Conservation (phyloP, 768 basidiomycete species). For the Xerocomellus amylosporus region DNA sequence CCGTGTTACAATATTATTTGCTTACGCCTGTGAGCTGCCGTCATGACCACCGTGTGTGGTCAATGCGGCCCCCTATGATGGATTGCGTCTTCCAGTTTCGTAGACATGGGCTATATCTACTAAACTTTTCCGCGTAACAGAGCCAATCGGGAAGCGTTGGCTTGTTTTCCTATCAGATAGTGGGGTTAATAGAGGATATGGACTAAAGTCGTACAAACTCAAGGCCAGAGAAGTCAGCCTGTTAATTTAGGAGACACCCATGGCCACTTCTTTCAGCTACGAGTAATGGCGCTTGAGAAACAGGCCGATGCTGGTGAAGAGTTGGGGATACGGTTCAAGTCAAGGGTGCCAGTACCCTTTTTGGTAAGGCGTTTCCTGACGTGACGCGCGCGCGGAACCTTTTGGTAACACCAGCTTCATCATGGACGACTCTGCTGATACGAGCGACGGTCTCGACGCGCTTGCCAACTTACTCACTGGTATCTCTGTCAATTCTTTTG, state of each 20-base stretch:
- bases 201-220: too few relatives aligned
- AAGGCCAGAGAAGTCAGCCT: too few relatives aligned
- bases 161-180: neutral
- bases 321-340: neutral
- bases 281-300: too few relatives aligned
- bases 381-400: neutral
- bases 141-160: neutral
- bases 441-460: conserved; percentile 54
- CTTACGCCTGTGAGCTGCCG: neutral
- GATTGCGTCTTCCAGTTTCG: neutral
- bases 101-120: neutral
- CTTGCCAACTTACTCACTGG: conserved; percentile 57
- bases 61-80: too few relatives aligned
- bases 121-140: neutral
- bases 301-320: too few relatives aligned
- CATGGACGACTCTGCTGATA: conserved; percentile 49
- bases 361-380: neutral
- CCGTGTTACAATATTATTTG: neutral
- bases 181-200: neutral
- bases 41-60: neutral
- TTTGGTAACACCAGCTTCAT: neutral
- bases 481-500: conserved; percentile 57
- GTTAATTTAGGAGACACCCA: neutral
- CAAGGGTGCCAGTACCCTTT: conserved; percentile 2
- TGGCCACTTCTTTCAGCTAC: too few relatives aligned